These are phyloP conservation scores for Kodamaea fungicola DNA, from an alignment of 1,139 yeast species.

Conservation along the genomic window DNA sequence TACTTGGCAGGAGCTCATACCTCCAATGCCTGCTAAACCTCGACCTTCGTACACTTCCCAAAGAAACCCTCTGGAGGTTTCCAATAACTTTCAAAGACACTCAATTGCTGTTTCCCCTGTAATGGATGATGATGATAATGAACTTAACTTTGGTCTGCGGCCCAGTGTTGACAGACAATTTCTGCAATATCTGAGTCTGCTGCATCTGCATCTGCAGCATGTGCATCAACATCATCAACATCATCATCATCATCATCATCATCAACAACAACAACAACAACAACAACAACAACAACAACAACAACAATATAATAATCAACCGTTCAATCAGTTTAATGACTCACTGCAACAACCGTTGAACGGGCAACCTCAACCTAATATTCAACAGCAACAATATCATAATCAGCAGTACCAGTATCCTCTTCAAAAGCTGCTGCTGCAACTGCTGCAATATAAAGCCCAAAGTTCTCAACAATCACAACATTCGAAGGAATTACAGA, in stretches of 20 bases:
- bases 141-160: background rate
- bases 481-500: background rate
- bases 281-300: slow-evolving; percentile 1
- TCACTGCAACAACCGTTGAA: background rate
- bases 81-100: slow-evolving; percentile 6
- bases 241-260: slow-evolving; percentile 1
- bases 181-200: background rate
- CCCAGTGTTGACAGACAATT: background rate
- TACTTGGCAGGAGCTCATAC: slow-evolving; percentile 26
- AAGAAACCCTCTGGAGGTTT: background rate
- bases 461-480: background rate
- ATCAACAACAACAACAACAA: slow-evolving; percentile 1
- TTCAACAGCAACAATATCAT: background rate
- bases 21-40: slow-evolving; percentile 23
- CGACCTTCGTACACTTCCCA: slow-evolving; percentile 9
- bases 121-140: slow-evolving; percentile 3
- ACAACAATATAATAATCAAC: background rate
- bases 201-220: background rate
- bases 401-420: background rate
- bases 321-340: background rate
- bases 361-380: slow-evolving; percentile 1
- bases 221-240: background rate
- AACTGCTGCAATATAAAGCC: slow-evolving; percentile 2
- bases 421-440: slow-evolving; percentile 6
- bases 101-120: slow-evolving; percentile 10